Conservation (phyloP, 257 asterid species). For the Penstemon davidsonii region DNA sequence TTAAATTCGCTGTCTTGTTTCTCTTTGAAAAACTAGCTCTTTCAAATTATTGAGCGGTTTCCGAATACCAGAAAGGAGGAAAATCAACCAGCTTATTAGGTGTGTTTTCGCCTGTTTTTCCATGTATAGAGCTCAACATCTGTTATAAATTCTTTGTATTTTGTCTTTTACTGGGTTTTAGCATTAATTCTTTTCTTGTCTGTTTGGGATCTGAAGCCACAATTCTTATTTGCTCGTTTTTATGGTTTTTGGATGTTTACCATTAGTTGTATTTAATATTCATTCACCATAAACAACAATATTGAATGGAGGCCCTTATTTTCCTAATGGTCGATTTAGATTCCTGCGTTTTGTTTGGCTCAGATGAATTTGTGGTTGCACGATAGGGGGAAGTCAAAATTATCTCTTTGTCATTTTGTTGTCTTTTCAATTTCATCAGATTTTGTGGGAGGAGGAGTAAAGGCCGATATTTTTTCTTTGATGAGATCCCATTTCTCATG, state of each 20-base stretch:
- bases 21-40: constrained; percentile 34
- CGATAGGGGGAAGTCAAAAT: constrained; percentile 15
- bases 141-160: neutral
- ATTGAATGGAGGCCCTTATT: constrained; percentile 18
- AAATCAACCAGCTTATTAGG: constrained; percentile 12
- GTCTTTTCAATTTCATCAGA: constrained; percentile 22
- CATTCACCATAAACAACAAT: neutral
- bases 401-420: constrained; percentile 12
- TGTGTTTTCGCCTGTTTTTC: constrained; percentile 22
- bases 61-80: neutral
- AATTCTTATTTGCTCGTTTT: neutral
- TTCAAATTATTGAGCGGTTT: constrained; percentile 32
- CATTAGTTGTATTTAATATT: neutral
- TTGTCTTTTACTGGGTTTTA: neutral
- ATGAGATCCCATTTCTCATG: constrained; percentile 30
- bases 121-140: neutral
- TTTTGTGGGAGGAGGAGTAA: constrained; percentile 20
- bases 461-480: constrained; percentile 5
- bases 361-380: constrained; percentile 23
- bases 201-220: neutral
- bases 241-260: neutral
- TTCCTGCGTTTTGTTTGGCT: constrained; percentile 16
- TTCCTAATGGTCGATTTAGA: constrained; percentile 7
- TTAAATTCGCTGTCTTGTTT: neutral
- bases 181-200: neutral